Evolutionary conservation across 345 rosid species (phyloP).

Genomic region (Limnanthes douglasii): DNA sequence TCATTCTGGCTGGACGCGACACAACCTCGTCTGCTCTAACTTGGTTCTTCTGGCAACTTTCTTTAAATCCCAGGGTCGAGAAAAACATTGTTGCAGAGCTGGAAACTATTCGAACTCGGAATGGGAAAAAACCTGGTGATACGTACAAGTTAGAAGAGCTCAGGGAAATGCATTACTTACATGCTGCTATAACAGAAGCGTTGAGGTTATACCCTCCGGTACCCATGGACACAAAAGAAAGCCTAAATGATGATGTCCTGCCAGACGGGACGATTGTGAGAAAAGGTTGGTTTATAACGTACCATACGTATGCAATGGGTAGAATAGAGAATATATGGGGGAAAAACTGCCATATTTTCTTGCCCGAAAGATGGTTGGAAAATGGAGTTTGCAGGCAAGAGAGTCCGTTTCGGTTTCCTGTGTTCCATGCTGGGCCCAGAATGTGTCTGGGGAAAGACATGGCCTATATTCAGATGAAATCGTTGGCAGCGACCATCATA

Average conservation of each 20-base stretch:
- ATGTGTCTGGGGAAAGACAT: slow-evolving; percentile 68
- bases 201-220: slow-evolving; percentile 66
- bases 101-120: slow-evolving; percentile 6
- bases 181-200: slow-evolving; percentile 56
- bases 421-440: slow-evolving; percentile 67
- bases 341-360: slow-evolving; percentile 33
- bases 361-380: slow-evolving; percentile 64
- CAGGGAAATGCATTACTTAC: slow-evolving; percentile 40
- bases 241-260: slow-evolving; percentile 31
- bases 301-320: slow-evolving; percentile 60
- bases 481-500: slow-evolving; percentile 33
- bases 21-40: slow-evolving; percentile 65
- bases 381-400: slow-evolving; percentile 17
- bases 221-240: slow-evolving; percentile 31
- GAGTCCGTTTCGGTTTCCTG: slow-evolving; percentile 45
- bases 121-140: slow-evolving; percentile 6
- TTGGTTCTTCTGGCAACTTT: slow-evolving; percentile 62
- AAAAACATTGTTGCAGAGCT: slow-evolving; percentile 26
- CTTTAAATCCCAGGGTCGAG: slow-evolving; percentile 22
- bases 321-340: slow-evolving; percentile 70
- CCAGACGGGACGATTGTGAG: slow-evolving; percentile 57
- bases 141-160: slow-evolving; percentile 40
- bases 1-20: slow-evolving; percentile 55
- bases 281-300: slow-evolving; percentile 43
- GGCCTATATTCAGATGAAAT: slow-evolving; percentile 77